Evolutionary conservation across 2,329 filamentous ascomycete species (phyloP).

Genomic region (Pseudocercospora eumusae): DNA sequence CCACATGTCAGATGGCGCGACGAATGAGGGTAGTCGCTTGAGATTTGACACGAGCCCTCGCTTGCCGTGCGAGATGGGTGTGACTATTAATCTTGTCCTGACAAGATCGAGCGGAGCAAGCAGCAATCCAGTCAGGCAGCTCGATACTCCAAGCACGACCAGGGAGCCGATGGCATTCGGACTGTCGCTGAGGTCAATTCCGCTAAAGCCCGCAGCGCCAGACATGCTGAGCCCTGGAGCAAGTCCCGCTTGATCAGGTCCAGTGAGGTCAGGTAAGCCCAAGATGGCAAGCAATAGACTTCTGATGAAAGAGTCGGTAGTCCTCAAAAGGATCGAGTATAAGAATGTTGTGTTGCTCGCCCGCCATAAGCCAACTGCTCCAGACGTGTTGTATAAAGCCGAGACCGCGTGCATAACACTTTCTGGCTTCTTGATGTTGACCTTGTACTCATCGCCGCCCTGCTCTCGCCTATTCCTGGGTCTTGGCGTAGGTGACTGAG

Average conservation of each 20-base stretch:
- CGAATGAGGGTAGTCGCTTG: slow-evolving; percentile 70
- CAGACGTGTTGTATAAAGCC: slow-evolving; percentile 86
- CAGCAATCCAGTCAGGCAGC: slow-evolving; percentile 71
- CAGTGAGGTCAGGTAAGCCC: slow-evolving; percentile 81
- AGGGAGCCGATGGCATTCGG: slow-evolving; percentile 81
- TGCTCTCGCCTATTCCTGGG: slow-evolving; percentile 32
- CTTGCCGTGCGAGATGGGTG: slow-evolving; percentile 67
- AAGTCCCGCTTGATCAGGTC: slow-evolving; percentile 71
- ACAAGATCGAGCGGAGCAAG: slow-evolving; percentile 88
- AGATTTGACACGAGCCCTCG: slow-evolving; percentile 78
- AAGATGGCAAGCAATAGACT: slow-evolving; percentile 87
- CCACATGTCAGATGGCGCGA: slow-evolving; percentile 67
- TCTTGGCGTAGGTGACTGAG: slow-evolving; percentile 35
- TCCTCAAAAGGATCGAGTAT: slow-evolving; percentile 81
- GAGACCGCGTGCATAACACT: slow-evolving; percentile 84
- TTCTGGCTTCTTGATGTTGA: slow-evolving; percentile 72
- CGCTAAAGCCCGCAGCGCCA: slow-evolving; percentile 45
- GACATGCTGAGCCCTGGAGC: slow-evolving; percentile 54
- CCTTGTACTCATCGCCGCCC: slow-evolving; percentile 51
- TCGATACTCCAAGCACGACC: slow-evolving; percentile 67
- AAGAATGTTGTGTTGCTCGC: slow-evolving; percentile 88
- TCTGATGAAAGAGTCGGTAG: slow-evolving; percentile 88
- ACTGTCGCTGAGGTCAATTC: slow-evolving; percentile 77
- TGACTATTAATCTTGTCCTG: slow-evolving; percentile 82
- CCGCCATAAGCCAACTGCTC: slow-evolving; percentile 92